These are phyloP conservation scores for Nevesoporus exiguus DNA, from an alignment of 768 basidiomycete species.

Conservation along the genomic window DNA sequence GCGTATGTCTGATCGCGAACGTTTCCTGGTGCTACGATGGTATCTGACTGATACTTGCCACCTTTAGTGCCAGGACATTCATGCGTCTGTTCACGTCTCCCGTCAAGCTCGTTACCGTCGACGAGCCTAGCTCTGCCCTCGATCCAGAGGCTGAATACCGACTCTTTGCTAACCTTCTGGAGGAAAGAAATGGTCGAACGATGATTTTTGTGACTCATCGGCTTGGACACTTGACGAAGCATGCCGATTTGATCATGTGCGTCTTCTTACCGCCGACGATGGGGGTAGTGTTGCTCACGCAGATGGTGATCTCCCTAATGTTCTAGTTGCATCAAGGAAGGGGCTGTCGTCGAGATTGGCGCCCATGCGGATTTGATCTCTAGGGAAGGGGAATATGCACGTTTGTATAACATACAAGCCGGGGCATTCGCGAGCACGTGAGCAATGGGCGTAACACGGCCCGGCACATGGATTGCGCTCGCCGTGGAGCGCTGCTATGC, in stretches of 20 bases:
- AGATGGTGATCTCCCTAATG: not conserved
- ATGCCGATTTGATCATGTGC: no score
- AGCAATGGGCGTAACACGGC: no score
- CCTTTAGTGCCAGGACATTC: slow-evolving; percentile 36
- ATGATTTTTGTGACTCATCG: slow-evolving; percentile 42
- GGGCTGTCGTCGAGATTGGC: slow-evolving; percentile 31
- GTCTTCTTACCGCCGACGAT: slow-evolving; percentile 4
- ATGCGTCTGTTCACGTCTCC: slow-evolving; percentile 35
- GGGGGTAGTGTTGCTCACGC: not conserved
- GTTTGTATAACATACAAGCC: slow-evolving; percentile 33
- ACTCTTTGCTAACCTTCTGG: slow-evolving; percentile 28
- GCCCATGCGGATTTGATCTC: slow-evolving; percentile 32
- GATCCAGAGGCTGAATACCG: slow-evolving; percentile 36
- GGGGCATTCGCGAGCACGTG: slow-evolving; percentile 27
- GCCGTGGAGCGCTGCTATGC: no score
- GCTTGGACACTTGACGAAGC: slow-evolving; percentile 37
- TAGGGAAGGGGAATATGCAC: slow-evolving; percentile 32
- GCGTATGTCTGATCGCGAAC: slow-evolving; percentile 11
- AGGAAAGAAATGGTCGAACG: slow-evolving; percentile 31
- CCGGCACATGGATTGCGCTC: no score
- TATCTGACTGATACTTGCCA: not conserved
- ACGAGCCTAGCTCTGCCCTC: slow-evolving; percentile 39
- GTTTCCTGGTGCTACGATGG: not conserved
- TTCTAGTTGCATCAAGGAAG: slow-evolving; percentile 34
- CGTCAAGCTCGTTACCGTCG: slow-evolving; percentile 32